Evolutionary conservation across 148 eudicot species (phyloP).

Genomic region (Polygonum aviculare): DNA sequence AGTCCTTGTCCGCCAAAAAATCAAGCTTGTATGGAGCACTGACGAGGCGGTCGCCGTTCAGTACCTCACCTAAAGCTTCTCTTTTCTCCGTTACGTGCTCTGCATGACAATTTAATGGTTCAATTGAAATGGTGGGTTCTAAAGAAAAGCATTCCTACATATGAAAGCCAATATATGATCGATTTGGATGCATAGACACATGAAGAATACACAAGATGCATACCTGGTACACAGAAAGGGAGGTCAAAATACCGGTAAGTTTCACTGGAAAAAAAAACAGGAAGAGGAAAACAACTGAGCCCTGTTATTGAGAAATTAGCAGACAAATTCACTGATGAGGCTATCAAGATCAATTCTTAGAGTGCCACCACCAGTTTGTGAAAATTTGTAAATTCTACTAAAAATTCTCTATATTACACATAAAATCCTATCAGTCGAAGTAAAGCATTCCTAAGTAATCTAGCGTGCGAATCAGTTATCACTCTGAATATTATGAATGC

Average conservation of each 20-base stretch:
- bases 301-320: background rate
- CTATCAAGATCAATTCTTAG: background rate
- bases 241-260: conserved; percentile 13
- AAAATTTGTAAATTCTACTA: background rate
- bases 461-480: background rate
- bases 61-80: conserved; percentile 17
- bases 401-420: background rate
- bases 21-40: conserved; percentile 14
- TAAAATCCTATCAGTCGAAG: background rate
- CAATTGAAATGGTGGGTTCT: background rate
- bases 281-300: background rate
- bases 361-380: background rate
- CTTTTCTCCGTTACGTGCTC: conserved; percentile 7
- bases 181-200: background rate
- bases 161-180: background rate
- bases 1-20: conserved; percentile 12
- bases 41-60: conserved; percentile 15
- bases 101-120: background rate
- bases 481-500: background rate
- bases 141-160: background rate
- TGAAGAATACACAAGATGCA: background rate
- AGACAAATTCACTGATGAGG: background rate
- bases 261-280: conserved; percentile 4
- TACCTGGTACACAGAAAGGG: conserved; percentile 13
- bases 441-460: background rate